These are phyloP conservation scores for Myriosclerotinia duriaeana DNA, from an alignment of 2,329 filamentous ascomycete species.

Conservation along the genomic window DNA sequence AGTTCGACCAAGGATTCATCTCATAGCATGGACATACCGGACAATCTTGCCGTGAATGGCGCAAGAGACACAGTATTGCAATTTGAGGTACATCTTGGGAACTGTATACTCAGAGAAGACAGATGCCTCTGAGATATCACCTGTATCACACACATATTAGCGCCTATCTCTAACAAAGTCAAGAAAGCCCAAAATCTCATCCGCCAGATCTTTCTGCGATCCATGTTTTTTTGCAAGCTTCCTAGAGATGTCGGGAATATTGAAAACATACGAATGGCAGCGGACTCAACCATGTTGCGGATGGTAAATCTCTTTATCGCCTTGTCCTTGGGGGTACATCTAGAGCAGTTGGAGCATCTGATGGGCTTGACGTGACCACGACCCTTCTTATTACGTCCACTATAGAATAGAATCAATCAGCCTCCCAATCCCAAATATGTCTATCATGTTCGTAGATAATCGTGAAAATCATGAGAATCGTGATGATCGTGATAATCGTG, in stretches of 20 bases:
- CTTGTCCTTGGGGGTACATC: constrained; percentile 83
- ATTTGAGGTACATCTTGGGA: constrained; percentile 99
- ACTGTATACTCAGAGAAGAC: constrained; percentile 99
- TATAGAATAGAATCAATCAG: constrained; percentile 45
- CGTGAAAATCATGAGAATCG: constrained; percentile 19
- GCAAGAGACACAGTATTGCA: constrained; percentile 99
- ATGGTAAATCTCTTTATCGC: constrained; percentile 99
- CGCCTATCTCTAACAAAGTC: neutral
- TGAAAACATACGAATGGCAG: constrained; percentile 87
- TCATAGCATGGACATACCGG: constrained; percentile 73
- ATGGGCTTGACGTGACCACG: constrained; percentile 99
- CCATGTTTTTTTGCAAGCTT: neutral
- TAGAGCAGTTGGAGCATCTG: constrained; percentile 83
- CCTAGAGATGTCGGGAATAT: constrained; percentile 5
- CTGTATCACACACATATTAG: constrained; percentile 49
- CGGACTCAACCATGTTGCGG: constrained; percentile 99
- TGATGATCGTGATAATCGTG: constrained; percentile 14
- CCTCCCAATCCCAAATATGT: neutral
- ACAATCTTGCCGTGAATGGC: constrained; percentile 99
- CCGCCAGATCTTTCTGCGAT: neutral
- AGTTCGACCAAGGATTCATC: constrained; percentile 61
- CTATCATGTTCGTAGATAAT: too few relatives aligned
- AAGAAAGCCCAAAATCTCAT: neutral
- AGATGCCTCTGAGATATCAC: constrained; percentile 99
- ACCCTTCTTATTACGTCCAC: constrained; percentile 99